Base-by-base conservation (phyloP, 192 early-diverging fungal species). In the Neocallimastix lanati region DNA sequence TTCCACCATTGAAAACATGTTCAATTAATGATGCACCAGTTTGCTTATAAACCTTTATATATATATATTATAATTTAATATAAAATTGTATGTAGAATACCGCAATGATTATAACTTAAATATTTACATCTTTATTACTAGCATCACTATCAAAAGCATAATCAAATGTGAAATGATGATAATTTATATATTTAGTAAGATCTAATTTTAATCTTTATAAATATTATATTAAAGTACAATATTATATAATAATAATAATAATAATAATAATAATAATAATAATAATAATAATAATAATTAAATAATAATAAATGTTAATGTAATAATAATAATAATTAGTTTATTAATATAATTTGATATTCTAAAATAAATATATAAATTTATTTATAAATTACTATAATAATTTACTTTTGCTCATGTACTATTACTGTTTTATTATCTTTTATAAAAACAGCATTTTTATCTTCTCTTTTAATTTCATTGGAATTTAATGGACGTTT, bases 121-220 rank as follows among this genome's bases (percentile, higher is more conserved):
- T 13, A 13, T 37, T 37, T 67, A 67, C 50, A 67, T 93, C 87
- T 77, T 93, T 92, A 82, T 99, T 98, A 79, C 85, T 85, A 25
- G 89, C 85, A 81, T 92, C 87, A 28, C 87, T 88, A 81, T 94
- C 94, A 87, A 99, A 97, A 6, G 95, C 97, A 84, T 99, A 96
- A 84, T 99, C 96, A 88, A 99, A 98, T 0, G 89, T 86, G 82
- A 98, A 99, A 28, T 90, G 90, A 84, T 98, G 96, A 81, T 96
- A 92, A 82, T 99, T 96, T 76, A 94, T 92, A 82, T 93, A 99
- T 83, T 91, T 93, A 33, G 96, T 96, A 87, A 99, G 86, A 82
- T 99, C 97, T 14, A 99, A 91, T 81, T 96, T 96, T 29, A 94
- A 89, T 82, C 50, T 67, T n/a, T n/a, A 50, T 33, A 33, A 33